phyloP scores from a whole-genome alignment of 371 early-diverging fungal genomes.

The Mucor piriformis region DNA sequence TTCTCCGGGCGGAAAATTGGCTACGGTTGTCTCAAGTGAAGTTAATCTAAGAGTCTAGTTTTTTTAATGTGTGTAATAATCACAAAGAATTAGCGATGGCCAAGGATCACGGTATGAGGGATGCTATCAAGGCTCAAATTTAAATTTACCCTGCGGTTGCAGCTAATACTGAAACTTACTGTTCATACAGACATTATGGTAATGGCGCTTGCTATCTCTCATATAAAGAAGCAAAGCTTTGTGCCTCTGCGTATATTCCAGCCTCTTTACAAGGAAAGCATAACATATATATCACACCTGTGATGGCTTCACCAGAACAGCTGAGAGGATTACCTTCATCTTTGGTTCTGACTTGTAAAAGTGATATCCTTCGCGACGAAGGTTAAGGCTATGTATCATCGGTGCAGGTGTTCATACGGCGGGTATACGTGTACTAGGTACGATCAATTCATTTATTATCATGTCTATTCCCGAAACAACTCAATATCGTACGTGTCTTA shows the following conservation, averaged over 20 bases:
- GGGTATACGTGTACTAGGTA: conserved; percentile 16
- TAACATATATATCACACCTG: conserved; percentile 11
- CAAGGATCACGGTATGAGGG: conserved; percentile 16
- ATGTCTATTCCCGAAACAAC: conserved; percentile 17
- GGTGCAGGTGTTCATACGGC: conserved; percentile 25
- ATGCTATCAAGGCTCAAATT: conserved; percentile 18
- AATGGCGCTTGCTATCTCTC: conserved; percentile 15
- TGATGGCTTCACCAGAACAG: conserved; percentile 16
- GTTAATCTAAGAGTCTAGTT: not conserved
- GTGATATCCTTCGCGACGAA: conserved; percentile 34
- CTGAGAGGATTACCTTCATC: conserved; percentile 24
- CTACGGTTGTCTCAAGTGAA: conserved; percentile 23
- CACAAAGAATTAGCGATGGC: conserved; percentile 18
- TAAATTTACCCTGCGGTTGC: conserved; percentile 23
- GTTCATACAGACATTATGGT: conserved; percentile 14
- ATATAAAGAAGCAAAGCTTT: not conserved
- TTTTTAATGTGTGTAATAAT: not conserved
- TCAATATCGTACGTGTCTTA: conserved; percentile 8
- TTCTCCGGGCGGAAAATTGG: conserved; percentile 37
- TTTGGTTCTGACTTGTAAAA: conserved; percentile 21
- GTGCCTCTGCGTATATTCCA: conserved; percentile 10
- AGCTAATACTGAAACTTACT: not conserved
- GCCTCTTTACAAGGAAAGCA: not conserved
- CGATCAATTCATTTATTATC: conserved; percentile 25
- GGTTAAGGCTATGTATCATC: conserved; percentile 24